phyloP scores from a whole-genome alignment of 345 rosid genomes.

The Mangifera indica region DNA sequence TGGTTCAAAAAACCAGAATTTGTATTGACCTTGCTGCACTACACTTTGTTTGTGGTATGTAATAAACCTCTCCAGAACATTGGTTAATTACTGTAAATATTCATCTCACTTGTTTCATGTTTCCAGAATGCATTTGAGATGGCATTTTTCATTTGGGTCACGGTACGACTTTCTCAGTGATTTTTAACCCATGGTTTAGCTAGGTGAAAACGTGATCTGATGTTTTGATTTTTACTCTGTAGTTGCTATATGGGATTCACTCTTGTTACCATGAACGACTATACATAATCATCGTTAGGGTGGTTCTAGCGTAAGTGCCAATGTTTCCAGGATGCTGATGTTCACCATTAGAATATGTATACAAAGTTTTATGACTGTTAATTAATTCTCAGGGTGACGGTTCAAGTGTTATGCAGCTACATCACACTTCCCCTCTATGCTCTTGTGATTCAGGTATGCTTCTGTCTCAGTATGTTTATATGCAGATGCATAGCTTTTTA shows the following conservation, averaged over 20 bases:
- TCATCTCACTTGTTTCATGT: background rate
- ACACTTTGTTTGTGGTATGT: conserved; percentile 46
- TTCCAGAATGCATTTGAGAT: conserved; percentile 77
- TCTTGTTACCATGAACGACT: conserved; percentile 62
- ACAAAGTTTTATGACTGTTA: background rate
- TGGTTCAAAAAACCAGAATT: conserved; percentile 59
- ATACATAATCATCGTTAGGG: conserved; percentile 41
- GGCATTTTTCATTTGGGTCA: conserved; percentile 66
- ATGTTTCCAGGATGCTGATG: too few relatives aligned
- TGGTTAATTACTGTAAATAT: too few relatives aligned
- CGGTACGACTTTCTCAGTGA: conserved; percentile 40
- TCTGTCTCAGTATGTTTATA: background rate
- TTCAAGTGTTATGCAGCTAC: conserved; percentile 67
- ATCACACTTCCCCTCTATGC: conserved; percentile 87
- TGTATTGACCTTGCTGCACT: conserved; percentile 51
- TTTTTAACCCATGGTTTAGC: background rate
- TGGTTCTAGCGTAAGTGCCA: conserved; percentile 63
- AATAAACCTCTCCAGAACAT: background rate
- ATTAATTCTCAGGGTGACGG: conserved; percentile 44
- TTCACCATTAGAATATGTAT: background rate
- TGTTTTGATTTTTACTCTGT: conserved; percentile 20
- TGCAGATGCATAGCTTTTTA: background rate
- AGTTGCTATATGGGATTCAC: conserved; percentile 48
- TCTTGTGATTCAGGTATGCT: conserved; percentile 64
- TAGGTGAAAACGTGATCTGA: conserved; percentile 9